A percentile compares a stretch with the other conserved stretches of the same genome.
Conservation (phyloP, 257 asterid species). For the Fraxinus pennsylvanica region DNA sequence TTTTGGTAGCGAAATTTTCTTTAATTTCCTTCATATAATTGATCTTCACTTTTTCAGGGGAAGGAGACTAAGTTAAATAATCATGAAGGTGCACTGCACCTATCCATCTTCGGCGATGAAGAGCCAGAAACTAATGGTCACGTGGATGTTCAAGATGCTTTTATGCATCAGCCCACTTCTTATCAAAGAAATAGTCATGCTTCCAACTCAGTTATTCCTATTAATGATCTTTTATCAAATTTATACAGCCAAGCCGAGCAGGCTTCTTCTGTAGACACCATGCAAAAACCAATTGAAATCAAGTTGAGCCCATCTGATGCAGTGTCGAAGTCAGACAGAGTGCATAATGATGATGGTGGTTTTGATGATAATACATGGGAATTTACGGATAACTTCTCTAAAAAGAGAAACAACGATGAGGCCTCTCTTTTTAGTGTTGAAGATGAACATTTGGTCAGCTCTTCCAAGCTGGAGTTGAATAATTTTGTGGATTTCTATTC, state of each 20-base stretch:
- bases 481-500: constrained; percentile 58
- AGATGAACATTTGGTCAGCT: constrained; percentile 33
- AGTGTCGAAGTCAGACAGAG: constrained; percentile 32
- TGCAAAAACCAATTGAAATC: constrained; percentile 31
- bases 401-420: constrained; percentile 29
- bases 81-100: constrained; percentile 53
- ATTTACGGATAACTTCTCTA: constrained; percentile 52
- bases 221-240: constrained; percentile 61
- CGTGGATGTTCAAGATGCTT: constrained; percentile 44
- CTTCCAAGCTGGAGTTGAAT: constrained; percentile 48
- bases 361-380: constrained; percentile 54
- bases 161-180: constrained; percentile 38
- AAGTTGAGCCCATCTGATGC: constrained; percentile 34
- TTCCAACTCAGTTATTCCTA: constrained; percentile 38
- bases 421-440: constrained; percentile 33
- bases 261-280: constrained; percentile 33
- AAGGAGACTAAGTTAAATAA: constrained; percentile 37
- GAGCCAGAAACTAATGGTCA: constrained; percentile 52
- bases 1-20: constrained; percentile 5
- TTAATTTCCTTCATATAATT: constrained; percentile 19
- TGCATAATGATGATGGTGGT: constrained; percentile 38
- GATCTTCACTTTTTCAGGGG: constrained; percentile 45
- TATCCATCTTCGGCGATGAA: constrained; percentile 67
- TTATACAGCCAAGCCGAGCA: constrained; percentile 63
- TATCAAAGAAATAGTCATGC: constrained; percentile 40